Evolutionary conservation across 495 filamentous ascomycete species (phyloP).

Genomic region (Neurospora sp.): DNA sequence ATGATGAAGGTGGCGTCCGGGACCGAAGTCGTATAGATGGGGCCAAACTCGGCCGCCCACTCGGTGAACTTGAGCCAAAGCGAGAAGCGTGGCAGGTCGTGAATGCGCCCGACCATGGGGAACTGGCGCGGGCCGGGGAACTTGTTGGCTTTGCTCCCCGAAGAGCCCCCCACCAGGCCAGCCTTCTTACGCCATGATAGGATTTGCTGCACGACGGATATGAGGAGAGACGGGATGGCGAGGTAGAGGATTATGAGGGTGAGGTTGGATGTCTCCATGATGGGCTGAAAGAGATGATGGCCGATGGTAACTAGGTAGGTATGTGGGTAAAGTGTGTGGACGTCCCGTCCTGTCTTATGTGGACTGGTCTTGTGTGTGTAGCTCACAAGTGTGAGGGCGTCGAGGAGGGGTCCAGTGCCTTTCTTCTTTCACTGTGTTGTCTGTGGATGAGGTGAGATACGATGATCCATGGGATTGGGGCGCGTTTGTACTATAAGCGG

Average conservation of each 20-base stretch:
- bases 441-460: neutral
- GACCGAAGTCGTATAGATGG: slow-evolving; percentile 43
- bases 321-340: neutral
- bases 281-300: neutral
- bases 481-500: neutral
- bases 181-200: slow-evolving; percentile 26
- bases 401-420: neutral
- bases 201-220: slow-evolving; percentile 29
- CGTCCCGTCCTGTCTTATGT: neutral
- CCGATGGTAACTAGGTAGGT: neutral
- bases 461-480: neutral
- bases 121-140: slow-evolving; percentile 37
- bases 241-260: slow-evolving; percentile 31
- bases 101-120: slow-evolving; percentile 40
- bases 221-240: slow-evolving; percentile 33
- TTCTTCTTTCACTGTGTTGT: neutral
- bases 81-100: slow-evolving; percentile 38
- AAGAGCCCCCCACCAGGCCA: neutral
- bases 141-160: neutral
- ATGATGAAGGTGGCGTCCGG: slow-evolving; percentile 41
- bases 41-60: slow-evolving; percentile 45
- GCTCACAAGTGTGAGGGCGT: neutral
- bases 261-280: slow-evolving; percentile 15
- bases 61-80: slow-evolving; percentile 48
- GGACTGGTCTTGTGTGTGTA: neutral